A percentile compares a stretch with the other conserved stretches of the same genome.
Conservation (phyloP, 768 basidiomycete species). For the Omphalotus guepiniiformis region DNA sequence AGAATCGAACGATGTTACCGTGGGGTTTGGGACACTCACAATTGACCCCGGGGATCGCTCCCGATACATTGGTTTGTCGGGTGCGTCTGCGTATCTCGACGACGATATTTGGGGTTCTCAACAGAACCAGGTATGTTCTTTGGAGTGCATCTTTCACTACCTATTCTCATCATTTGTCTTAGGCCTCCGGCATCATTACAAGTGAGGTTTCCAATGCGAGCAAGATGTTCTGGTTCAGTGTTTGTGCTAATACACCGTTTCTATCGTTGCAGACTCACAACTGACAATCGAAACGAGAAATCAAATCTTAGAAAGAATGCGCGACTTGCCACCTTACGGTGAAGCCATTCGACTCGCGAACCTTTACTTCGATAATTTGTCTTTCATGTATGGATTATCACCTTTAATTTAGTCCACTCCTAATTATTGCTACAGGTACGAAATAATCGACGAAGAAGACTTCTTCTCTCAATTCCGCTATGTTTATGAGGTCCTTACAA, state of each 20-base stretch:
- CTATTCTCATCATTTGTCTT: neutral
- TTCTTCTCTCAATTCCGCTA: conserved; percentile 20
- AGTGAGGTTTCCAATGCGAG: conserved; percentile 1
- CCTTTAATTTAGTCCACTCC: neutral
- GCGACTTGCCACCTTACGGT: conserved; percentile 14
- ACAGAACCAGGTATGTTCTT: neutral
- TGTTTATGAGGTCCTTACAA: no score
- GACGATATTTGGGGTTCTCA: conserved; percentile 16
- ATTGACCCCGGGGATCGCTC: conserved; percentile 22
- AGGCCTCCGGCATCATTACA: neutral
- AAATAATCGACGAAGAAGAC: conserved; percentile 16
- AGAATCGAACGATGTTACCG: conserved; percentile 16
- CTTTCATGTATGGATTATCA: conserved; percentile 16
- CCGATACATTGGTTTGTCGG: conserved; percentile 19
- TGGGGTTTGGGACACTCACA: conserved; percentile 20
- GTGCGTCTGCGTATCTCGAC: conserved; percentile 20
- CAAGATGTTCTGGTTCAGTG: no score
- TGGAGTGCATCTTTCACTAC: neutral
- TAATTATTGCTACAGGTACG: conserved; percentile 13
- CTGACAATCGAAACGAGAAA: neutral
- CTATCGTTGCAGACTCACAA: neutral
- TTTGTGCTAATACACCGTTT: no score
- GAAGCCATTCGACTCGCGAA: conserved; percentile 16
- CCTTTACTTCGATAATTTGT: conserved; percentile 15
- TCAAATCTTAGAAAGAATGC: conserved; percentile 13